phyloP scores from a whole-genome alignment of 192 early-diverging fungal species.

The Coemansia sp. region DNA sequence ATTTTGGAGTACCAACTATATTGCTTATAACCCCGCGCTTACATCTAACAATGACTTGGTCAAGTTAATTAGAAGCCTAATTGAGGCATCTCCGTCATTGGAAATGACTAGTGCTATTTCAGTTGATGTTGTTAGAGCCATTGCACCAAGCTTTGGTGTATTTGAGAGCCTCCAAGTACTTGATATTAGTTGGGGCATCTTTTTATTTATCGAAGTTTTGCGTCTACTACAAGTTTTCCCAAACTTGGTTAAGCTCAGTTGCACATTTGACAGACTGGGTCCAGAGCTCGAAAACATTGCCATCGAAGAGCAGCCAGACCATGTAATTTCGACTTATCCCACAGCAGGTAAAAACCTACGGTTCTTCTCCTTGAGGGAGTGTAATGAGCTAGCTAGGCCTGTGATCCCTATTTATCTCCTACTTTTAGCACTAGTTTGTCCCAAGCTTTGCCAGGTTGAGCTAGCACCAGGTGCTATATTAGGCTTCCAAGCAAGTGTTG shows the following conservation, averaged over 20 bases:
- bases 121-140: not conserved
- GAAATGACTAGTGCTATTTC: not conserved
- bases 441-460: not conserved
- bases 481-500: not conserved
- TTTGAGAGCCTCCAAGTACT: not conserved
- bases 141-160: not conserved
- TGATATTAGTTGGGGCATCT: not conserved
- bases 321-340: not conserved
- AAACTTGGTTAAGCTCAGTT: not conserved
- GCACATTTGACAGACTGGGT: not conserved
- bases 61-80: constrained; percentile 85
- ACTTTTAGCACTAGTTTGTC: not conserved
- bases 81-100: not conserved
- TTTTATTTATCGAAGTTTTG: not conserved
- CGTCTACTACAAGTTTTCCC: not conserved
- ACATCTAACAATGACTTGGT: constrained; percentile 84
- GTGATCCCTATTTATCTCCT: not conserved
- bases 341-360: not conserved
- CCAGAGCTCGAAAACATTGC: not conserved
- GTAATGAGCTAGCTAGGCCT: too few relatives aligned
- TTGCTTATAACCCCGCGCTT: constrained; percentile 78
- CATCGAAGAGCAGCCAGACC: not conserved
- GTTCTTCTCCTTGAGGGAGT: too few relatives aligned
- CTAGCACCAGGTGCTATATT: not conserved
- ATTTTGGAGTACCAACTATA: constrained; percentile 85